Conservation (phyloP, 768 basidiomycete species). For the Leccinum barrowsii region DNA sequence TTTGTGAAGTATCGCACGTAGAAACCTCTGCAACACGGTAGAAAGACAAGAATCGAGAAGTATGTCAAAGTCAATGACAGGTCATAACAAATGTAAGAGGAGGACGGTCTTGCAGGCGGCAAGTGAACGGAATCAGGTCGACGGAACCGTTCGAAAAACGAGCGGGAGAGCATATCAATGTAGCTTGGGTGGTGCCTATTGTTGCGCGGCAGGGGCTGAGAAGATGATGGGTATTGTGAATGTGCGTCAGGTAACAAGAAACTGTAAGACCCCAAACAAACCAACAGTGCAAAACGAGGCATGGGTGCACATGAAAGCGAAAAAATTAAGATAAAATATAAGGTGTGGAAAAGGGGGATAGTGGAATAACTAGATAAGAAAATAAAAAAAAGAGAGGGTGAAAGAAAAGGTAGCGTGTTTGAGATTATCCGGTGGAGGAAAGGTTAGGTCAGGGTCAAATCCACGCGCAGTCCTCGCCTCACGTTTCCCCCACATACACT, state of each 20-base stretch:
- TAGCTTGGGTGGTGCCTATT: constrained; percentile 17
- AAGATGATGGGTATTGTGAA: constrained; percentile 21
- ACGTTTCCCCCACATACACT: constrained; percentile 5
- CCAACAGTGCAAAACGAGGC: constrained; percentile 16
- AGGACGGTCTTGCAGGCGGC: constrained; percentile 8
- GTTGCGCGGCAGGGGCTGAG: constrained; percentile 17
- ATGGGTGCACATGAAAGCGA: constrained; percentile 17
- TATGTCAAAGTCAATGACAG: constrained; percentile 21
- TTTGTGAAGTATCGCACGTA: constrained; percentile 8
- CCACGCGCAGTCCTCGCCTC: constrained; percentile 15
- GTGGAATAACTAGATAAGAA: constrained; percentile 28
- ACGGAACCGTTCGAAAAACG: constrained; percentile 19
- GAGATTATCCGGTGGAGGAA: constrained; percentile 21
- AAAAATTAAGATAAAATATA: constrained; percentile 28
- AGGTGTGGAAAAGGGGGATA: constrained; percentile 17
- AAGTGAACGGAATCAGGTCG: constrained; percentile 12
- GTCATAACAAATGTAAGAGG: constrained; percentile 18
- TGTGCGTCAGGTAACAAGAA: constrained; percentile 23
- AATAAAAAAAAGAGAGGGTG: constrained; percentile 24
- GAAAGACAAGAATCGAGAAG: constrained; percentile 10
- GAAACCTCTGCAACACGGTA: constrained; percentile 9
- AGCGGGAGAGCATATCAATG: constrained; percentile 26
- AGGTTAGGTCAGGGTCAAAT: constrained; percentile 15
- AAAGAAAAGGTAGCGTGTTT: constrained; percentile 19
- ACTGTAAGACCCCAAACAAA: constrained; percentile 13